Percentiles rank a stretch among this genome's conserved stretches.
These are phyloP conservation scores for Picea glauca DNA, from an alignment of 75 land plant genomes.

Conservation along the genomic window DNA sequence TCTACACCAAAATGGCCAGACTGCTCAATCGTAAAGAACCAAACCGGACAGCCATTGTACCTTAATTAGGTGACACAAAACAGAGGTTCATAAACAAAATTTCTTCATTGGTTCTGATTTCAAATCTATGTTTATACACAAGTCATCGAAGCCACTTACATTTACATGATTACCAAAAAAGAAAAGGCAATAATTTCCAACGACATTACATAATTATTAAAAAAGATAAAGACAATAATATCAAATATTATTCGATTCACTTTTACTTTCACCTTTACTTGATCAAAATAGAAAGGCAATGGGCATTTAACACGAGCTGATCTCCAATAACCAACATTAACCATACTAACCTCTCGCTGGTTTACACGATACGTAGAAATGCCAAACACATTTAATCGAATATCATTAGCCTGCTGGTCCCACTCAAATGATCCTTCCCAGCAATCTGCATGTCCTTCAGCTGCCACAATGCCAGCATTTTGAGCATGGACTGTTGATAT, in stretches of 20 bases:
- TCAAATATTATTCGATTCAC: neutral
- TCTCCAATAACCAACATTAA: neutral
- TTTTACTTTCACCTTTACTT: neutral
- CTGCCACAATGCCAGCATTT: constrained; percentile 5
- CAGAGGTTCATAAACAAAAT: neutral
- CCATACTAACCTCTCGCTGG: constrained; percentile 67
- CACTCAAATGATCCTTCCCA: constrained; percentile 79
- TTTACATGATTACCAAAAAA: neutral
- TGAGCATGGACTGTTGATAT: constrained; percentile 8
- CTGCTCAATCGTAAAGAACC: neutral
- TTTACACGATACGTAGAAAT: constrained; percentile 73
- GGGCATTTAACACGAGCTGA: neutral
- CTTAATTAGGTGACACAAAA: neutral
- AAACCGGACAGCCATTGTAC: neutral
- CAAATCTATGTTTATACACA: neutral
- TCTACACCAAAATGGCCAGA: neutral
- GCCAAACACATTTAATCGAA: constrained; percentile 87
- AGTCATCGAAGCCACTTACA: neutral
- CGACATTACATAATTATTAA: neutral
- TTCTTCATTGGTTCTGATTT: too few species aligned
- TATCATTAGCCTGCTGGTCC: constrained; percentile 78
- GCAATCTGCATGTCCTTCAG: constrained; percentile 28
- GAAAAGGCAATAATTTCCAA: neutral
- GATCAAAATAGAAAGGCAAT: neutral
- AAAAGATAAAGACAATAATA: neutral